Evolutionary conservation across 805 yeast genomes (phyloP).

Genomic region (Candida sakaeoensis): DNA sequence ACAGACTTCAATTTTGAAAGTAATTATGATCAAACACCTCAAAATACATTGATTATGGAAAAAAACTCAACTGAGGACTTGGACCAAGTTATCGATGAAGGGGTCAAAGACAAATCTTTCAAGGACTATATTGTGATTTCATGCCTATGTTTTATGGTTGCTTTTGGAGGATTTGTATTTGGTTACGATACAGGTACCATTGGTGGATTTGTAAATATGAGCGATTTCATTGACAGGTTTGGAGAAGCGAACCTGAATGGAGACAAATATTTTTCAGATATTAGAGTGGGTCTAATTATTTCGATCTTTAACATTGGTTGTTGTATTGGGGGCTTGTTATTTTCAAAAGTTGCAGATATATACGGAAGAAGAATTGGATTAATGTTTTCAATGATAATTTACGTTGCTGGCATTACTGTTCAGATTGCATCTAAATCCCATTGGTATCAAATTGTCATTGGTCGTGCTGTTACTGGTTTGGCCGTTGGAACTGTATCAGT

Average conservation of each 20-base stretch:
- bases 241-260: conserved; percentile 46
- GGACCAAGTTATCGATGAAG: conserved; percentile 2
- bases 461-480: conserved; percentile 63
- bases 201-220: conserved; percentile 66
- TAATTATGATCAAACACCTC: conserved; percentile 27
- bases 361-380: conserved; percentile 60
- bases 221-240: conserved; percentile 50
- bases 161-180: conserved; percentile 74
- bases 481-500: conserved; percentile 74
- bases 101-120: conserved; percentile 22
- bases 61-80: conserved; percentile 18
- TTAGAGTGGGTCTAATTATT: conserved; percentile 51
- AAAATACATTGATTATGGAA: conserved; percentile 22
- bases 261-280: conserved; percentile 37
- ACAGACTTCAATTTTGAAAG: conserved; percentile 17
- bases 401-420: conserved; percentile 57
- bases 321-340: conserved; percentile 65
- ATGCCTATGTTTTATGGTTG: conserved; percentile 51
- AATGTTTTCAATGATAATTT: conserved; percentile 49
- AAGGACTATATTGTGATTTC: conserved; percentile 32
- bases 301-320: conserved; percentile 65
- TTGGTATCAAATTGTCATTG: conserved; percentile 66
- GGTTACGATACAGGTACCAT: conserved; percentile 81
- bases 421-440: conserved; percentile 51
- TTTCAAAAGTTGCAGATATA: conserved; percentile 55